Evolutionary conservation across 2,329 filamentous ascomycete species (phyloP).

Genomic region (Sclerotinia nivalis): DNA sequence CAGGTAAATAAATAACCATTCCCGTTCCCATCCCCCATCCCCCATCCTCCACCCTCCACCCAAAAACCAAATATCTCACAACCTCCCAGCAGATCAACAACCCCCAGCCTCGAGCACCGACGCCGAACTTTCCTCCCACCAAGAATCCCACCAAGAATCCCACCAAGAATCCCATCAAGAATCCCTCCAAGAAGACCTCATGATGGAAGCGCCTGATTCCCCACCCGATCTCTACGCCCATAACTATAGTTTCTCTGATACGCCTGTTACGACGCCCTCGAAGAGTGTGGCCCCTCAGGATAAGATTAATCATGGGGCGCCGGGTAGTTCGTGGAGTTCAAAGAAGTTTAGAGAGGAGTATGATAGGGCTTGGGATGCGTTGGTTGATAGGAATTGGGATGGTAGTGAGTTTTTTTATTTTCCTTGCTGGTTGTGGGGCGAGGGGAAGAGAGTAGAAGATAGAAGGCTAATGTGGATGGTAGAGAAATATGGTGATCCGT

Average conservation of each 20-base stretch:
- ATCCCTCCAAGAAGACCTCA: constrained; percentile 25
- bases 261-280: constrained; percentile 19
- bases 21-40: not conserved
- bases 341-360: constrained; percentile 59
- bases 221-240: constrained; percentile 28
- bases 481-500: constrained; percentile 22
- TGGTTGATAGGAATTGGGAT: constrained; percentile 55
- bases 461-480: constrained; percentile 3
- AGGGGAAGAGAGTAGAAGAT: not conserved
- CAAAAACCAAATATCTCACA: constrained; percentile 13
- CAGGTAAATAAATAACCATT: constrained; percentile 16
- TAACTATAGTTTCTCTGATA: not conserved
- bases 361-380: constrained; percentile 48
- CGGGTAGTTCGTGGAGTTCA: constrained; percentile 55
- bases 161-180: constrained; percentile 5
- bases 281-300: constrained; percentile 16
- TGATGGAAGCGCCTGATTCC: constrained; percentile 38
- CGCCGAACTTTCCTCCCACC: not conserved
- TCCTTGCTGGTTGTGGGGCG: not conserved
- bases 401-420: constrained; percentile 44
- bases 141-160: constrained; percentile 2
- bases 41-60: not conserved
- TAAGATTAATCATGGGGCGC: constrained; percentile 42
- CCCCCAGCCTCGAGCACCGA: not conserved
- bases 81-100: not conserved